Percentiles rank a stretch among this genome's conserved stretches.
phyloP scores from a whole-genome alignment of 139 green algal genomes.

The Marvania coccoides region DNA sequence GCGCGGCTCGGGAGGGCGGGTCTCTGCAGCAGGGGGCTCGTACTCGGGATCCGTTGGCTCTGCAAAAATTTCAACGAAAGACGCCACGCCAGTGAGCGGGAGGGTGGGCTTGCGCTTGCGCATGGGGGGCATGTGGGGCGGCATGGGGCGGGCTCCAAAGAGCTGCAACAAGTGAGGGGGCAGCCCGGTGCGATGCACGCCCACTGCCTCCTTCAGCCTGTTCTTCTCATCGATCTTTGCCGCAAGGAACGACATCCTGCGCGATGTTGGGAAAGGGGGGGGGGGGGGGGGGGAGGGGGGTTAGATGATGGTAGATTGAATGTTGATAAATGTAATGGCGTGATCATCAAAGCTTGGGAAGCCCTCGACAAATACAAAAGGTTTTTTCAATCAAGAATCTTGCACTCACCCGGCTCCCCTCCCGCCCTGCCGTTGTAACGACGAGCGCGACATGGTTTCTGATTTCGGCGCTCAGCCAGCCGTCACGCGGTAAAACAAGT shows the following conservation, averaged over 20 bases:
- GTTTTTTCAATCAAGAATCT: too few species aligned
- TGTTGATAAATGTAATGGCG: too few species aligned
- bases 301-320: background rate
- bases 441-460: background rate
- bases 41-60: conserved; percentile 64
- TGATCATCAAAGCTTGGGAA: too few species aligned
- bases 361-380: too few species aligned
- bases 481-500: too few species aligned
- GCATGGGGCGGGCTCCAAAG: conserved; percentile 45
- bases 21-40: conserved; percentile 41
- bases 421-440: background rate
- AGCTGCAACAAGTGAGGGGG: conserved; percentile 63
- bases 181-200: conserved; percentile 64
- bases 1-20: conserved; percentile 21
- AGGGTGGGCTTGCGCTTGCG: conserved; percentile 25
- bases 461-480: too few species aligned
- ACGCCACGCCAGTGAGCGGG: conserved; percentile 49
- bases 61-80: conserved; percentile 59
- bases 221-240: conserved; percentile 29
- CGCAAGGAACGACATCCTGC: conserved; percentile 14
- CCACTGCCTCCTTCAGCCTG: conserved; percentile 41
- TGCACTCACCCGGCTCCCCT: background rate
- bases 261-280: too few species aligned
- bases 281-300: background rate
- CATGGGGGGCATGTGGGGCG: conserved; percentile 1